These are phyloP conservation scores for Crucihimalaya himalaica DNA, from an alignment of 345 rosid genomes.

Conservation along the genomic window DNA sequence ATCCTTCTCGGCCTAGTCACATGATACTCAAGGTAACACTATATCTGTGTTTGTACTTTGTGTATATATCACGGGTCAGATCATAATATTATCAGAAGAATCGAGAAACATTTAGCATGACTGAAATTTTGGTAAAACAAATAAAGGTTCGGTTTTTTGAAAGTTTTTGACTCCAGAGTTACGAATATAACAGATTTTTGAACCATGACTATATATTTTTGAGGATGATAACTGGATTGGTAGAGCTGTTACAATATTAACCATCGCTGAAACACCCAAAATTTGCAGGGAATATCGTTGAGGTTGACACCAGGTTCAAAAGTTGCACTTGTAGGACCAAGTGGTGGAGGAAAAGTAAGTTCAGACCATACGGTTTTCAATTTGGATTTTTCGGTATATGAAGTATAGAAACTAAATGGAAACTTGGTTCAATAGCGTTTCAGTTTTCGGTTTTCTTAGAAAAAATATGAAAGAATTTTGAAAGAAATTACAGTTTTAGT, in stretches of 20 bases:
- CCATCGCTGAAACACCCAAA: not conserved
- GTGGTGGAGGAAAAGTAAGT: slow-evolving; percentile 95
- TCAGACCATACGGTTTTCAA: not conserved
- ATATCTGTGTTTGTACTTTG: not conserved
- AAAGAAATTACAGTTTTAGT: not conserved
- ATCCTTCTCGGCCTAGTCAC: slow-evolving; percentile 95
- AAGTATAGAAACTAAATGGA: too few species aligned
- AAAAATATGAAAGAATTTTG: not conserved
- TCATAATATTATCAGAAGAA: not conserved
- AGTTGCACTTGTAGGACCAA: slow-evolving; percentile 95
- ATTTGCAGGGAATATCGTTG: slow-evolving; percentile 75
- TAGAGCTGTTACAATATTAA: not conserved
- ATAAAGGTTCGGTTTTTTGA: not conserved
- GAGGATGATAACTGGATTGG: not conserved
- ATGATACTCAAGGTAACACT: slow-evolving; percentile 78
- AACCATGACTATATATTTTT: not conserved
- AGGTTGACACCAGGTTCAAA: slow-evolving; percentile 83
- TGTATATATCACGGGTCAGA: not conserved
- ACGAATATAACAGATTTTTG: not conserved
- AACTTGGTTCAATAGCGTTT: not conserved
- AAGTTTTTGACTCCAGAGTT: not conserved
- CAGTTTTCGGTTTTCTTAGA: not conserved
- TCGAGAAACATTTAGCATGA: not conserved
- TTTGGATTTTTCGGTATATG: not conserved
- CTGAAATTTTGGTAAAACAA: not conserved